Percentiles rank a stretch among this genome's conserved stretches.
phyloP scores from a whole-genome alignment of 805 yeast genomes.

The Priceomyces fermenticarens region DNA sequence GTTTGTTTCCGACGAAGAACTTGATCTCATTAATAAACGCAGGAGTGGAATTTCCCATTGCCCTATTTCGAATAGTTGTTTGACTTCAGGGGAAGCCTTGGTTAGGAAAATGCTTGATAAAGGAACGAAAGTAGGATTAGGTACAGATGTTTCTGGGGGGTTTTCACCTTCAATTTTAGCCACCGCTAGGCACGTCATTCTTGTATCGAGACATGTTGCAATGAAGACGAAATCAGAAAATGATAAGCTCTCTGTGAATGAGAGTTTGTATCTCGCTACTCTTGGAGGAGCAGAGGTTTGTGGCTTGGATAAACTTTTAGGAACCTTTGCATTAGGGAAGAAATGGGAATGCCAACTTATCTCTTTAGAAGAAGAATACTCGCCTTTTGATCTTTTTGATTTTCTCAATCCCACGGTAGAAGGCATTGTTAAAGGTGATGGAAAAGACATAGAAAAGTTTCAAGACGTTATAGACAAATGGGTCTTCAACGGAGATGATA shows the following conservation, averaged over 20 bases:
- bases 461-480: conserved; percentile 68
- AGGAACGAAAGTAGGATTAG: conserved; percentile 68
- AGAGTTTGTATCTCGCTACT: conserved; percentile 75
- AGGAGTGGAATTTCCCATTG: conserved; percentile 78
- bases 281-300: conserved; percentile 78
- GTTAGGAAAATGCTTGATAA: conserved; percentile 56
- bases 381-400: conserved; percentile 66
- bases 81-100: conserved; percentile 83
- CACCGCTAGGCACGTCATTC: conserved; percentile 65
- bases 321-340: conserved; percentile 69
- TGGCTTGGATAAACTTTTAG: conserved; percentile 49
- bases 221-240: conserved; percentile 46
- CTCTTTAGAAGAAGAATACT: conserved; percentile 46
- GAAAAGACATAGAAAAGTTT: conserved; percentile 27
- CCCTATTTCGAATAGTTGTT: conserved; percentile 77
- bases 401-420: conserved; percentile 49
- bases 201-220: conserved; percentile 69
- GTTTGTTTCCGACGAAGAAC: conserved; percentile 36
- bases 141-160: conserved; percentile 81
- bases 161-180: conserved; percentile 61
- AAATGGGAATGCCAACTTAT: conserved; percentile 74
- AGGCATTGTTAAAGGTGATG: conserved; percentile 1
- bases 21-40: conserved; percentile 45
- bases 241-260: conserved; percentile 54
- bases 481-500: conserved; percentile 86